Evolutionary conservation across 1,284 basidiomycete genomes (phyloP), one percentile per base, ranked within the genome.

Genomic region (Exobasidium rhododendri): DNA sequence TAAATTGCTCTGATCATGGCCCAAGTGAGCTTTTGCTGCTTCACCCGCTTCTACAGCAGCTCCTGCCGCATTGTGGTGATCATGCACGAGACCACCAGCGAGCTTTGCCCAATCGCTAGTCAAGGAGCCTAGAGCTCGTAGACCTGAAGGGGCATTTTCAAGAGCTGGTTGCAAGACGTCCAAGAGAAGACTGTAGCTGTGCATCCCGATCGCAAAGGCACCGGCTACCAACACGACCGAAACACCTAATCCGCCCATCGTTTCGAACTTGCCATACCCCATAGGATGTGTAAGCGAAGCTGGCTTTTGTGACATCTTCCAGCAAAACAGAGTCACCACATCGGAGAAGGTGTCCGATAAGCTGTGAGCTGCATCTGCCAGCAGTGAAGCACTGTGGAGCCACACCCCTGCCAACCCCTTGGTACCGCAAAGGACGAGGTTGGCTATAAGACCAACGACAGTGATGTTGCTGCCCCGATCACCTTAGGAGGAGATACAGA

Each of bases 341-440:
- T 98, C 96, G 4, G 90, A 90, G 59, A 94, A 81, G 26, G 94
- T 84, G 81, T 94, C 75, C 66, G 90, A 91, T 47, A 94, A 73
- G n/a, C 90, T 91, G 79, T 98, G 94, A 1, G 90, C 94, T 0
- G 94, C 94, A 75, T 98, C 94, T 2, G 96, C 94, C 7, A 98
- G 84, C 55, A 98, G 82, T 0, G 91, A 88, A 1, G 94, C 92
- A 4, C 91, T 93, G 78, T 97, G 92, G 26, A 78, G 70, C 46
- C 68, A 68, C 28, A 72, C 65, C 1, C 77, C 78, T 0, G 76
- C 80, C 10, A 85, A 75, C 28, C 92, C 94, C 80, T 98, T 98
- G 29, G 87, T 83, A 13, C 83, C 83, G 0, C 92, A 96, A 63
- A 98, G 82, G 1, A 84, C 86, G 30, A 97, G 83, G 76, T 97